Evolutionary conservation across 164 flowering plant species (phyloP), one percentile per base, ranked within the genome.

Genomic region (Houttuynia cordata): DNA sequence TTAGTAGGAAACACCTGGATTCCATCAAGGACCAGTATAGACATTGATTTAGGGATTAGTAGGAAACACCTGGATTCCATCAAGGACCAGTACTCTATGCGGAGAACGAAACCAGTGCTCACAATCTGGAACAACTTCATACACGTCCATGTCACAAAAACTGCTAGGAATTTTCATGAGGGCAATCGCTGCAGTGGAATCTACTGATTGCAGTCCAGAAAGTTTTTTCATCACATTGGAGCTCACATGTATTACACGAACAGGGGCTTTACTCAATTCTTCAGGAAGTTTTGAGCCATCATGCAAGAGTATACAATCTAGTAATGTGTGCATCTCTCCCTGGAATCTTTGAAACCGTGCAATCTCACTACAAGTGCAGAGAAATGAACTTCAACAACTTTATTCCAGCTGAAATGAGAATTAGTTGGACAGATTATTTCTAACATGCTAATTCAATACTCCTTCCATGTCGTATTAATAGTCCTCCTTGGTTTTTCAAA

Each of bases 61-160:
- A 57, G 9, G 23, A n/a, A 13, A 39, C 57, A 92, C 98, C 98
- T 92, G 98, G 51, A 92, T 81, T 45, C 90, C 90, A 68, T 92
- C 98, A 67, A 92, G 96, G 72, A 82, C 91, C 62, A 92, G 74
- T 62, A 89, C 64, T 45, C 96, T 81, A 64, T 79, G 87, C 3
- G 78, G 69, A 55, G 73, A 73, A 51, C 83, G 78, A 66, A 87
- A 82, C 87, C 80, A 85, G 40, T 64, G 68, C 12, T 19, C 56
- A 51, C 74, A 77, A 70, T 79, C 62, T n/a, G 53, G 67, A 12
- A 61, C 73, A n/a, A 56, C 42, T 55, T 64, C 66, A 62, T 68
- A 56, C 45, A 69, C 77, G 62, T 74, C 67, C 34, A 83, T 9
- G 70, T 67, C 58, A 50, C 58, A 63, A 67, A 84, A 92, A 56